phyloP scores from a whole-genome alignment of 1,284 basidiomycete genomes.

The Ceratobasidium sp. region DNA sequence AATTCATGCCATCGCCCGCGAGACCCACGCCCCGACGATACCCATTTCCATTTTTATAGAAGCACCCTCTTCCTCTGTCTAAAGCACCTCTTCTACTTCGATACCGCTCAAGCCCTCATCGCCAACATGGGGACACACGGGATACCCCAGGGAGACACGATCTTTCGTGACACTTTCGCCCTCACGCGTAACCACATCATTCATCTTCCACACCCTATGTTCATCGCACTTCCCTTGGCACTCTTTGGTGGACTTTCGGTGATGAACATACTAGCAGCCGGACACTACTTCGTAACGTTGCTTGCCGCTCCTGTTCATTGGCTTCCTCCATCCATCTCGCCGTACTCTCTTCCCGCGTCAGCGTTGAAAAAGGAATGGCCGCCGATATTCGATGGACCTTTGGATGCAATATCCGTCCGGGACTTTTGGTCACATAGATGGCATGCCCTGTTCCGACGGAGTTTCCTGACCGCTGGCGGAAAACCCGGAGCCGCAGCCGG shows the following conservation, averaged over 20 bases:
- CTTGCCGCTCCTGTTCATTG: slow-evolving; percentile 25
- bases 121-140: slow-evolving; percentile 18
- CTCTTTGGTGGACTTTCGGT: slow-evolving; percentile 5
- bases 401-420: slow-evolving; percentile 43
- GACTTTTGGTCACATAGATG: slow-evolving; percentile 51
- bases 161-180: slow-evolving; percentile 16
- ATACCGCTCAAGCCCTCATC: slow-evolving; percentile 21
- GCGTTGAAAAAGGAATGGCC: slow-evolving; percentile 48
- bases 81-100: slow-evolving; percentile 24
- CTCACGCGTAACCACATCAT: slow-evolving; percentile 9
- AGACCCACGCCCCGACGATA: slow-evolving; percentile 6
- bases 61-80: not conserved
- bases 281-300: slow-evolving; percentile 10
- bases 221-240: slow-evolving; percentile 1
- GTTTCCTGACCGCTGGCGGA: slow-evolving; percentile 9
- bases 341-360: slow-evolving; percentile 12
- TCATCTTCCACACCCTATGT: slow-evolving; percentile 17
- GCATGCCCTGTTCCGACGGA: slow-evolving; percentile 47
- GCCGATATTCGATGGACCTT: slow-evolving; percentile 43
- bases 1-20: slow-evolving; percentile 2
- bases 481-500: slow-evolving; percentile 16
- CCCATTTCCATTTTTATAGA: slow-evolving; percentile 20
- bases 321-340: slow-evolving; percentile 23
- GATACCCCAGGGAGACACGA: slow-evolving; percentile 33
- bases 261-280: slow-evolving; percentile 9